Evolutionary conservation across 176 grass and related monocot genomes (phyloP), one percentile per base, ranked within the genome.

Genomic region (Paspalum vaginatum): DNA sequence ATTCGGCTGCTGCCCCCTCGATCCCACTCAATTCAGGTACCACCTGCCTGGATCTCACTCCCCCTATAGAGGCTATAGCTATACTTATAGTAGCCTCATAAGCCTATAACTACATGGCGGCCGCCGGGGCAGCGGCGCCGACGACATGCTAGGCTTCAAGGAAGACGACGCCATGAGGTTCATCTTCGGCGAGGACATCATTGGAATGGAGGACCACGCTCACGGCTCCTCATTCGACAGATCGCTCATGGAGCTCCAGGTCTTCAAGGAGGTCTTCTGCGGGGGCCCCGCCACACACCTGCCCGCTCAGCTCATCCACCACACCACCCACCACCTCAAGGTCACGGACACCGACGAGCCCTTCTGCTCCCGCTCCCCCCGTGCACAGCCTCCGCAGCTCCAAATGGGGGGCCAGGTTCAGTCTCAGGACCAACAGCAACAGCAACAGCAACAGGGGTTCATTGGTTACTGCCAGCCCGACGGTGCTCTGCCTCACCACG

Each of bases 111-210:
- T n/a, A n/a, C 32, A 32, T 32, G 32, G 2, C 32, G 32, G 54
- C 43, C 50, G 56, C 32, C 17, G 57, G 13, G 57, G 58, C 41
- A 48, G 26, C 9, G 26, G 55, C 0, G 57, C 26, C 5, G 58
- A 74, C 46, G 76, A 70, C 0, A 11, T 58, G 77, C 77, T 84
- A 4, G 82, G 78, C 21, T 89, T 91, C 75, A 79, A 83, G 75
- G 90, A 93, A 79, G 86, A 85, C 67, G 84, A 86, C 56, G 83
- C 83, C 60, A 81, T 91, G 90, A 42, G 86, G 32, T 75, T 91
- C 85, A 79, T 98, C 81, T 92, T 98, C 79, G 95, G 92, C 59
- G 90, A 95, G 70, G 88, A 87, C 55, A 77, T 95, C 18, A 22
- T 83, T 2, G 46, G 48, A 21, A 83, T 85, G 32, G 66, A 66